A percentile compares a stretch with the other conserved stretches of the same genome.
Evolutionary conservation across 805 yeast species (phyloP).

Genomic region (Jamesozyma spencerorum): DNA sequence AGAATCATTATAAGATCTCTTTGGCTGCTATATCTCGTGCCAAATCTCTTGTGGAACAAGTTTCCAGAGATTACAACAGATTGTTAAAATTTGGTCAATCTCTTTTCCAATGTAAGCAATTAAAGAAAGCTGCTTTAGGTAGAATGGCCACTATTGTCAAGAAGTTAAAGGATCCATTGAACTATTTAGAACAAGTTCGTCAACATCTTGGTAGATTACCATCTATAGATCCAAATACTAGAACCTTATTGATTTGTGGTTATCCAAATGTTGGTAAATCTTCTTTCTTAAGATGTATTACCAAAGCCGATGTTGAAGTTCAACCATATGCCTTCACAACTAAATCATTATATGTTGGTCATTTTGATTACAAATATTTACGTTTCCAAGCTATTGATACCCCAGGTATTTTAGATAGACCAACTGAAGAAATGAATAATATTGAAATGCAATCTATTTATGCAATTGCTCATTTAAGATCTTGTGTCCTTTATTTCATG

Average conservation of each 20-base stretch:
- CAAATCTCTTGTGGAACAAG: constrained; percentile 89
- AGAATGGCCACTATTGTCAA: constrained; percentile 98
- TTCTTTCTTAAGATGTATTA: constrained; percentile 82
- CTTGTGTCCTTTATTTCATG: constrained; percentile 95
- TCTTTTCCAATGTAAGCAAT: constrained; percentile 95
- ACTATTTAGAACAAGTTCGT: constrained; percentile 94
- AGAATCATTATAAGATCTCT: constrained; percentile 95
- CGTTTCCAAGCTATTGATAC: constrained; percentile 99
- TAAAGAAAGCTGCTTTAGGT: constrained; percentile 97
- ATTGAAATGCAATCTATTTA: constrained; percentile 99
- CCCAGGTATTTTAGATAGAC: constrained; percentile 97
- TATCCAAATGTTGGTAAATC: constrained; percentile 99
- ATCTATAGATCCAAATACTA: constrained; percentile 94
- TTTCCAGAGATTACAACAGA: constrained; percentile 89
- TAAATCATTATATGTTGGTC: constrained; percentile 94
- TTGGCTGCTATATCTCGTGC: constrained; percentile 92
- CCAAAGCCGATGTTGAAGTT: constrained; percentile 97
- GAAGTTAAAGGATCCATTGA: constrained; percentile 87
- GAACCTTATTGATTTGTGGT: constrained; percentile 95
- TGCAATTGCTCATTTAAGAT: constrained; percentile 96
- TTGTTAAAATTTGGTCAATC: constrained; percentile 96
- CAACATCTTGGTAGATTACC: constrained; percentile 99
- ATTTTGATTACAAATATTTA: constrained; percentile 94
- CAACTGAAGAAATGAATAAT: constrained; percentile 98
- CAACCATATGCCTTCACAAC: constrained; percentile 99